These are phyloP conservation scores for Clarireedia paspali DNA, from an alignment of 2,329 filamentous ascomycete genomes.

Conservation along the genomic window DNA sequence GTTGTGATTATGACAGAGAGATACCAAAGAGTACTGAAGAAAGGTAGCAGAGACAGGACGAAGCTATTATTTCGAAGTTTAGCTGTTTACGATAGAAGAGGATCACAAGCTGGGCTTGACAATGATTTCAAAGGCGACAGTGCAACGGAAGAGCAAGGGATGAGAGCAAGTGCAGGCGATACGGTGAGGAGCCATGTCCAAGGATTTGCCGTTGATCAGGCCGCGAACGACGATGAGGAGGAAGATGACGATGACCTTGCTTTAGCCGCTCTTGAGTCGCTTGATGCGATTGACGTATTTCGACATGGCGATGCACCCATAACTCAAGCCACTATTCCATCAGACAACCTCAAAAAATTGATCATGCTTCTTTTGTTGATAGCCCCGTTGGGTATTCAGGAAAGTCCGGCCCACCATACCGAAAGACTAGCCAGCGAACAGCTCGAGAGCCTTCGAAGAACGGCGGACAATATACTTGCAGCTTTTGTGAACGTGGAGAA, in stretches of 20 bases:
- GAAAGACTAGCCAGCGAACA: constrained; percentile 47
- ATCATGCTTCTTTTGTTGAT: constrained; percentile 62
- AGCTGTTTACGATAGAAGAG: constrained; percentile 60
- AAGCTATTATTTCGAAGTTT: constrained; percentile 64
- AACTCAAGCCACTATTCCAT: constrained; percentile 61
- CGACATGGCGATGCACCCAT: constrained; percentile 44
- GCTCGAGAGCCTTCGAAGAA: constrained; percentile 49
- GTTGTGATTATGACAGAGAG: constrained; percentile 66
- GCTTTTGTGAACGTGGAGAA: constrained; percentile 60
- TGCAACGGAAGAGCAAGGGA: not conserved
- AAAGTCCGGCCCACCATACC: constrained; percentile 55
- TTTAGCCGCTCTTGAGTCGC: constrained; percentile 58
- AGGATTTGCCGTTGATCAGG: constrained; percentile 37
- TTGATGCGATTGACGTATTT: constrained; percentile 57
- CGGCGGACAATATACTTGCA: constrained; percentile 57
- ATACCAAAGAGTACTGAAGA: constrained; percentile 55
- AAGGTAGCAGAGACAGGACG: constrained; percentile 48
- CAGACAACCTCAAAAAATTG: constrained; percentile 64
- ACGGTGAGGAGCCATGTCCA: constrained; percentile 13
- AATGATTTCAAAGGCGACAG: constrained; percentile 1
- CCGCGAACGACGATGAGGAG: constrained; percentile 36
- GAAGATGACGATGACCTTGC: constrained; percentile 53
- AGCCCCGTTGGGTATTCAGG: constrained; percentile 57
- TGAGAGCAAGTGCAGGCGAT: constrained; percentile 12
- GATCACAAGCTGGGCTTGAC: constrained; percentile 20